Evolutionary conservation across 2,329 filamentous ascomycete species (phyloP), one percentile per base, ranked within the genome.

Genomic region (Epichloe sibirici): DNA sequence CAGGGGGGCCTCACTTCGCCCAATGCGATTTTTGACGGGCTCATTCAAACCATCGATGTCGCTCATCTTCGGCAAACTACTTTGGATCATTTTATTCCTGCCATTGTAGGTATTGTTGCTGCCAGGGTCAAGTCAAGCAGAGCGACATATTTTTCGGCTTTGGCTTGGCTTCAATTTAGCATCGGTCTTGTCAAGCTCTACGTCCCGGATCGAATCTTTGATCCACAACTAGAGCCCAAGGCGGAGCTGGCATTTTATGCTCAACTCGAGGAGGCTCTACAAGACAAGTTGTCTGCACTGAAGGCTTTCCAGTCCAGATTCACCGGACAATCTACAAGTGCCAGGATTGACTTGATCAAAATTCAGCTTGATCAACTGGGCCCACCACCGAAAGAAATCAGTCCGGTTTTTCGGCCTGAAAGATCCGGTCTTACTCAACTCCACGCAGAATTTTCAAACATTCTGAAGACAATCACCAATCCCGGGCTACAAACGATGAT

Each of bases 161-260:
- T 85, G 23, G 84, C 86, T 5, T 93, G 90, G 81, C 75, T 90
- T 31, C 76, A 85, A 49, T 82, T 95, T 55, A 85, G 88, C 2
- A 69, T 90, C 21, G 83, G 84, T 15, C 80, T 85, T 40, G 74
- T 97, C 47, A 79, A 79, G 56, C 74, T 96, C 2, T 96, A 91
- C 62, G 82, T 97, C 2, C 90, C 94, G 0, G 85, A 95, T 65
- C 83, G 85, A 58, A 78, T 86, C 3, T 93, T 91, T 61, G 93
- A 98, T 65, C 93, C 93, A 1, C 79, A 83, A 54, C 72, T 83
- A 53, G 74, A 78, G 49, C 78, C 80, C 5, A 73, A 78, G 49
- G 77, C 95, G 17, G 83, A 89, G 59, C 78, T 81, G 21, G 71
- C 76, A 44, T 79, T 77, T 51, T 74, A 77, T 51, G 64, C 73